phyloP scores from a whole-genome alignment of 2,329 filamentous ascomycete species.

The Claviceps africana region DNA sequence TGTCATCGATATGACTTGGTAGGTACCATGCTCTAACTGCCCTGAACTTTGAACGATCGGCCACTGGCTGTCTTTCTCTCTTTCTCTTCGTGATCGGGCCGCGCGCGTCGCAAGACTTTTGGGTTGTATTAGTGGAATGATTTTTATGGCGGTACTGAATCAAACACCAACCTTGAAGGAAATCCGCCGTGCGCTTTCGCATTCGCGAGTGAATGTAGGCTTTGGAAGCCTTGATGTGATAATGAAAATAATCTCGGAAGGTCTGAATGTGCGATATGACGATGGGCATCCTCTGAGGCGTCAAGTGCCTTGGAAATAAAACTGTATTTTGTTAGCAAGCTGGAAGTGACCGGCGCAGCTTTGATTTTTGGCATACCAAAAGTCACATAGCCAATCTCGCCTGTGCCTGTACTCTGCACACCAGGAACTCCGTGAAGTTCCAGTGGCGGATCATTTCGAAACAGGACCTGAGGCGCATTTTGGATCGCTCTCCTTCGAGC shows the following conservation, averaged over 20 bases:
- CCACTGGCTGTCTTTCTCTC: constrained; percentile 97
- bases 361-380: constrained; percentile 53
- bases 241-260: constrained; percentile 99
- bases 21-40: constrained; percentile 11
- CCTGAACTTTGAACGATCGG: constrained; percentile 63
- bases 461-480: constrained; percentile 94
- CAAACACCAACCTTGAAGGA: constrained; percentile 72
- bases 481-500: constrained; percentile 88
- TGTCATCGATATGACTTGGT: neutral
- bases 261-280: constrained; percentile 99
- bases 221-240: constrained; percentile 99
- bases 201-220: constrained; percentile 98
- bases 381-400: constrained; percentile 92
- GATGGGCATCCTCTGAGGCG: constrained; percentile 76
- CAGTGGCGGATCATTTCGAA: constrained; percentile 84
- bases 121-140: neutral
- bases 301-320: constrained; percentile 88
- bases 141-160: neutral
- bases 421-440: constrained; percentile 80
- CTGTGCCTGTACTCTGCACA: constrained; percentile 59
- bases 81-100: constrained; percentile 91
- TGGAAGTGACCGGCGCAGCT: neutral
- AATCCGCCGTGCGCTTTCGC: constrained; percentile 93
- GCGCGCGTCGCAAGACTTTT: constrained; percentile 81
- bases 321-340: constrained; percentile 39